Evolutionary conservation across 176 grass and related monocot genomes (phyloP).

Genomic region (Olyra latifolia): DNA sequence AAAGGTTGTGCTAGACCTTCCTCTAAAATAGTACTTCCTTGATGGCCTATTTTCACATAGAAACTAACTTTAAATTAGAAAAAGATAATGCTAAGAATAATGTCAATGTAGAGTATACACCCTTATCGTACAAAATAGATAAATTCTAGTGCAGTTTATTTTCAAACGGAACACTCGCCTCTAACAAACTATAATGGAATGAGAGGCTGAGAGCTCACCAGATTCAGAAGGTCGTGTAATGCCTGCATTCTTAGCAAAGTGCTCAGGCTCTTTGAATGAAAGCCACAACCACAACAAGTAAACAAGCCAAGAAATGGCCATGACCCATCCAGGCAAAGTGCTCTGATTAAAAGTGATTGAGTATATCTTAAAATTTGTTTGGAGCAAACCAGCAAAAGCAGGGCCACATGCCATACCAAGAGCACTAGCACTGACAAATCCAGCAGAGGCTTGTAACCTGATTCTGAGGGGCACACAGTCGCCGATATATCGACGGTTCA

Average conservation of each 20-base stretch:
- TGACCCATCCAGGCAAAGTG: slow-evolving; percentile 96
- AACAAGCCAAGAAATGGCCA: slow-evolving; percentile 84
- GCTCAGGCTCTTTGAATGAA: slow-evolving; percentile 80
- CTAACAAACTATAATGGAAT: background rate
- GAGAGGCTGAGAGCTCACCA: slow-evolving; percentile 47
- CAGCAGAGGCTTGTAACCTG: slow-evolving; percentile 90
- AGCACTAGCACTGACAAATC: slow-evolving; percentile 93
- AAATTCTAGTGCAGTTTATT: background rate
- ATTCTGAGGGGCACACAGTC: slow-evolving; percentile 88
- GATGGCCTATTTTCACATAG: slow-evolving; percentile 48
- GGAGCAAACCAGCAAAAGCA: slow-evolving; percentile 87
- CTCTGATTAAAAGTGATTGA: slow-evolving; percentile 72
- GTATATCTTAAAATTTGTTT: slow-evolving; percentile 81
- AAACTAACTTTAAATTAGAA: slow-evolving; percentile 25
- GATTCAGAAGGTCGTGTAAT: slow-evolving; percentile 38
- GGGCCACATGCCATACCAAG: slow-evolving; percentile 98
- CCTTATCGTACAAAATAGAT: slow-evolving; percentile 14
- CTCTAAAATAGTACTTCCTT: slow-evolving; percentile 56
- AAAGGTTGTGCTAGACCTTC: slow-evolving; percentile 77
- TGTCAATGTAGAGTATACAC: background rate
- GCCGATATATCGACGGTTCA: slow-evolving; percentile 91
- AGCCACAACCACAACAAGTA: slow-evolving; percentile 85
- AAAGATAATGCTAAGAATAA: background rate
- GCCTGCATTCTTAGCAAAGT: slow-evolving; percentile 32
- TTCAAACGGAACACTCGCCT: background rate